Conservation (phyloP, 2,329 filamentous ascomycete genomes). For the Huntiella omanensis region DNA sequence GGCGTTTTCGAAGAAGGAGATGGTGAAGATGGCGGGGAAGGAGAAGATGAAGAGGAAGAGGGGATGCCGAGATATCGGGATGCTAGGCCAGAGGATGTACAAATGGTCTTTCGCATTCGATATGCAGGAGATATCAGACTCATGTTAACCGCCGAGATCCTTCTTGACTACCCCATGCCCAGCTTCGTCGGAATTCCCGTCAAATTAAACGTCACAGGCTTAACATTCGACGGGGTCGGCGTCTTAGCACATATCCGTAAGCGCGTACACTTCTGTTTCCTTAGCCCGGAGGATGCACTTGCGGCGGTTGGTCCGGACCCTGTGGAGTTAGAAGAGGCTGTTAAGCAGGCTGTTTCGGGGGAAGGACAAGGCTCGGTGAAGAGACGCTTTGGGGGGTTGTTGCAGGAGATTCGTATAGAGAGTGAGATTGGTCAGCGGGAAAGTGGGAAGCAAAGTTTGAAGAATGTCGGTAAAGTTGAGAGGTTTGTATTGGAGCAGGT, state of each 20-base stretch:
- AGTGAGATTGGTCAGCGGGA: constrained; percentile 93
- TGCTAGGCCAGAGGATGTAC: constrained; percentile 66
- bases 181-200: constrained; percentile 93
- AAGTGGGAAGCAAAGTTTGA: constrained; percentile 80
- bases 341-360: constrained; percentile 12
- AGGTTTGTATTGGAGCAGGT: constrained; percentile 95
- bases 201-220: constrained; percentile 81
- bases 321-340: constrained; percentile 14
- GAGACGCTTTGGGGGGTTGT: constrained; percentile 45
- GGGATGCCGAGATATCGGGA: constrained; percentile 39
- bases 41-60: constrained; percentile 11
- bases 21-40: constrained; percentile 1
- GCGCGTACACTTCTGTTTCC: constrained; percentile 80
- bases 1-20: constrained; percentile 15
- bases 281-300: constrained; percentile 78
- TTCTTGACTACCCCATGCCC: constrained; percentile 95
- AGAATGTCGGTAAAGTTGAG: constrained; percentile 98
- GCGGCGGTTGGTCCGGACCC: constrained; percentile 42
- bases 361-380: no score
- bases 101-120: constrained; percentile 77
- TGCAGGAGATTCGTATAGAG: constrained; percentile 89
- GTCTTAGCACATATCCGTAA: constrained; percentile 82
- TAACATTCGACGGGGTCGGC: constrained; percentile 89
- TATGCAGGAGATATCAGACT: constrained; percentile 79
- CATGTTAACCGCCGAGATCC: constrained; percentile 80